A percentile compares a stretch with the other conserved stretches of the same genome.
These are phyloP conservation scores for Hymenoscyphus repandus DNA, from an alignment of 2,329 filamentous ascomycete genomes.

Conservation along the genomic window DNA sequence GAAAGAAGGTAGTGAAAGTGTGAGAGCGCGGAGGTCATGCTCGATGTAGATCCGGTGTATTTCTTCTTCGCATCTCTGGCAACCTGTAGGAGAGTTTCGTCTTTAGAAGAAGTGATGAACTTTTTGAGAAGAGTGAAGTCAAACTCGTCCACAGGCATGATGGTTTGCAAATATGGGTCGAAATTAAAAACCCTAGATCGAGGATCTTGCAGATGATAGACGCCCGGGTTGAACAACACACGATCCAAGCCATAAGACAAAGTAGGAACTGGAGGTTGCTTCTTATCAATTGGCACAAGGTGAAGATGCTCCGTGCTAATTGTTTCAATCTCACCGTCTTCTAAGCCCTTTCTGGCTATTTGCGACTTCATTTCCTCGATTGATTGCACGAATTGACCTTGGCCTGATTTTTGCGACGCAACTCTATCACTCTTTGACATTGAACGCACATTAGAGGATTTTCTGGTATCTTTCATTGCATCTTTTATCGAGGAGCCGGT, in stretches of 20 bases:
- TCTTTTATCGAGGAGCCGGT: not conserved
- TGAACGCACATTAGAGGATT: not conserved
- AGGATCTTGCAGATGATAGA: slow-evolving; percentile 86
- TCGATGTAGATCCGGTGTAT: slow-evolving; percentile 93
- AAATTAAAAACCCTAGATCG: slow-evolving; percentile 91
- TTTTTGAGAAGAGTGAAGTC: slow-evolving; percentile 81
- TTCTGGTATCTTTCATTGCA: not conserved
- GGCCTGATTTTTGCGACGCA: not conserved
- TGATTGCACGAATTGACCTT: not conserved
- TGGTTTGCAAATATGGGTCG: slow-evolving; percentile 84
- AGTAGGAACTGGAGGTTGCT: slow-evolving; percentile 27
- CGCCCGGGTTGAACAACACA: slow-evolving; percentile 91
- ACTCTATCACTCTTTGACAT: not conserved
- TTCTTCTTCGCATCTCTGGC: slow-evolving; percentile 64
- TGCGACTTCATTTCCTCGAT: not conserved
- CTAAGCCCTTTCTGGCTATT: slow-evolving; percentile 2
- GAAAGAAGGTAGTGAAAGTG: slow-evolving; percentile 95
- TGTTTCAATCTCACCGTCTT: slow-evolving; percentile 23
- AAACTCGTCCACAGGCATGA: slow-evolving; percentile 92
- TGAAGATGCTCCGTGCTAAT: slow-evolving; percentile 23
- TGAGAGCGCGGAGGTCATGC: slow-evolving; percentile 80
- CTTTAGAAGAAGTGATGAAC: slow-evolving; percentile 89
- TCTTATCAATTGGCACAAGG: slow-evolving; percentile 25
- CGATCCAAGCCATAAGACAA: slow-evolving; percentile 32
- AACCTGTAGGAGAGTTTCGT: slow-evolving; percentile 63